phyloP scores from a whole-genome alignment of 768 basidiomycete genomes.

The Tulasnella calospora region DNA sequence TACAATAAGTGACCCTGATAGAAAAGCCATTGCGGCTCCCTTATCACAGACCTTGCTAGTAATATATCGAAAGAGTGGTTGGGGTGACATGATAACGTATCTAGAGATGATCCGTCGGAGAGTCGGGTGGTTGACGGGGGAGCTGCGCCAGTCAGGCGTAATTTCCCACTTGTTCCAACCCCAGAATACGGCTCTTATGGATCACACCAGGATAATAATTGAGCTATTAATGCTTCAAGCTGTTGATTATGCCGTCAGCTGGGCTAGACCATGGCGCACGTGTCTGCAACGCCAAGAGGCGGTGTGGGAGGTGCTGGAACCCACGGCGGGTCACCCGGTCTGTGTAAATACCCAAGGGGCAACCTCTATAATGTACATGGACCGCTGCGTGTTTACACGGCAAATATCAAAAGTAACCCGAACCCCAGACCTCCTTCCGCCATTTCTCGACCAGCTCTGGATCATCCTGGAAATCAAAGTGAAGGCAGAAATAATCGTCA shows the following conservation, averaged over 20 bases:
- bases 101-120: neutral
- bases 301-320: no score
- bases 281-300: no score
- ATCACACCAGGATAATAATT: neutral
- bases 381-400: neutral
- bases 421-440: constrained; percentile 38
- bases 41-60: neutral
- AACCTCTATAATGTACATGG: no score
- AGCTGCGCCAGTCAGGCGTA: no score
- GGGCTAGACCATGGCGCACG: neutral
- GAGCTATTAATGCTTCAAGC: neutral
- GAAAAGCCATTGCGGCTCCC: neutral
- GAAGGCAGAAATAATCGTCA: neutral
- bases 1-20: neutral
- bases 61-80: neutral
- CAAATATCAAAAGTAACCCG: constrained; percentile 1
- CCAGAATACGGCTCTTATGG: neutral
- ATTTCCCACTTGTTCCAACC: neutral
- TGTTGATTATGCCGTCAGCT: neutral
- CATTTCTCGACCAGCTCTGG: constrained; percentile 70
- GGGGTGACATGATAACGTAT: neutral
- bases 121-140: neutral
- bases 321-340: neutral
- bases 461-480: constrained; percentile 47
- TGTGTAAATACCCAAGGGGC: neutral